Percentiles rank a stretch among this genome's conserved stretches.
These are phyloP conservation scores for Pseudogymnoascus sp. DNA, from an alignment of 2,329 filamentous ascomycete species.

Conservation along the genomic window DNA sequence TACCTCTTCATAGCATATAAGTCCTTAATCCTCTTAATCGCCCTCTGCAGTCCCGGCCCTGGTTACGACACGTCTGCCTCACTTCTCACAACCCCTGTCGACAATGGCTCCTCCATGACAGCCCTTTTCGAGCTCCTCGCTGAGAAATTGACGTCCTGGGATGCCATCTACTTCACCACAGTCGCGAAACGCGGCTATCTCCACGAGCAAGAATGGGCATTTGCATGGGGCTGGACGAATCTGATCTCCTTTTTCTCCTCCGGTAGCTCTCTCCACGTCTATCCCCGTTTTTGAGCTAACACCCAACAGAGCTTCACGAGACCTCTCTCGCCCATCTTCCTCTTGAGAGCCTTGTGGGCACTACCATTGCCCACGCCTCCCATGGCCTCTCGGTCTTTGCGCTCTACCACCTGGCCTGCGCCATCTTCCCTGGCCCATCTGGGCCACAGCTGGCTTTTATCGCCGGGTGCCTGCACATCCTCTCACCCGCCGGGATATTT, in stretches of 20 bases:
- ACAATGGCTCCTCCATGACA: neutral
- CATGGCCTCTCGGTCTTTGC: conserved; percentile 70
- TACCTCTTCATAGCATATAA: conserved; percentile 47
- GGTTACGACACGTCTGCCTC: conserved; percentile 72
- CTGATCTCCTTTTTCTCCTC: conserved; percentile 28
- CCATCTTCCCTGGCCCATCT: conserved; percentile 40
- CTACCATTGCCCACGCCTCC: conserved; percentile 60
- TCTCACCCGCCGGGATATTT: conserved; percentile 85
- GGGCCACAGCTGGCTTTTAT: conserved; percentile 49
- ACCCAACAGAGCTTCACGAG: neutral
- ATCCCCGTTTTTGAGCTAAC: neutral
- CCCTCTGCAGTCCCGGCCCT: conserved; percentile 46
- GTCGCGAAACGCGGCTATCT: conserved; percentile 54
- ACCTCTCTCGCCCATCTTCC: conserved; percentile 20
- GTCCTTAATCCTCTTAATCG: conserved; percentile 52
- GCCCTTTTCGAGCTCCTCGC: conserved; percentile 17
- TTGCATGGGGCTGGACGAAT: conserved; percentile 48
- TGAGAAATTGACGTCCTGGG: conserved; percentile 63
- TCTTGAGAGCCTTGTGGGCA: conserved; percentile 45
- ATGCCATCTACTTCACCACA: conserved; percentile 68
- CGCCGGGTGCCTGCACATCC: conserved; percentile 64
- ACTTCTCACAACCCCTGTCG: conserved; percentile 34
- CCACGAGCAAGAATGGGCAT: conserved; percentile 82
- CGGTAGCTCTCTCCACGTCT: conserved; percentile 15
- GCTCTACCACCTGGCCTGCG: conserved; percentile 57